These are phyloP conservation scores for Colletotrichum tropicicola DNA, from an alignment of 2,329 filamentous ascomycete species.

Conservation along the genomic window DNA sequence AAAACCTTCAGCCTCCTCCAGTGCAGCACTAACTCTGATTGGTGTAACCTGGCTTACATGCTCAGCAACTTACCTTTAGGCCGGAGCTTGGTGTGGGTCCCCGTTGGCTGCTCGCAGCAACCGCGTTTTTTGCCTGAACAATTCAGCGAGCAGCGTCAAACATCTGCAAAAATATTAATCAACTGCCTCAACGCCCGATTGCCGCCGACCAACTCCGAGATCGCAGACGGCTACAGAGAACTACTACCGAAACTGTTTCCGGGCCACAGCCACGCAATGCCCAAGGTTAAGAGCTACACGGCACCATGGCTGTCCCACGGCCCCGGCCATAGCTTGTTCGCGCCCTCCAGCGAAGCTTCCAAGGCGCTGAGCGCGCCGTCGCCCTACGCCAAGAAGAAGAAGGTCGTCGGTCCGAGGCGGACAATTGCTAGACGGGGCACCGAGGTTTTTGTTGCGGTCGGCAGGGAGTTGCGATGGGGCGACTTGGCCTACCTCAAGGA, in stretches of 20 bases:
- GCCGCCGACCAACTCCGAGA: not conserved
- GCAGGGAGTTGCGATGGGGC: slow-evolving; percentile 91
- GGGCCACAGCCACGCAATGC: slow-evolving; percentile 66
- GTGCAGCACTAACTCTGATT: not conserved
- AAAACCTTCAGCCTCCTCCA: no score
- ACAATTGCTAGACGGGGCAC: slow-evolving; percentile 85
- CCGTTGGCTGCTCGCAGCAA: slow-evolving; percentile 14
- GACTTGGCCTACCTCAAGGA: slow-evolving; percentile 85
- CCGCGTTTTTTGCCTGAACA: slow-evolving; percentile 19
- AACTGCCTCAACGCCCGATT: not conserved
- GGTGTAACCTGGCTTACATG: not conserved
- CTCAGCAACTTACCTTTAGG: not conserved
- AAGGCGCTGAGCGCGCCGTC: slow-evolving; percentile 38
- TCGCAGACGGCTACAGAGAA: not conserved
- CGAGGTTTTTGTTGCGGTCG: slow-evolving; percentile 88
- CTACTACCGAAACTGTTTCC: not conserved
- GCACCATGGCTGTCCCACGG: slow-evolving; percentile 86
- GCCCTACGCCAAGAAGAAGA: slow-evolving; percentile 53
- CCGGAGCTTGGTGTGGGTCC: slow-evolving; percentile 23
- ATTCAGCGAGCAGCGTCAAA: slow-evolving; percentile 1
- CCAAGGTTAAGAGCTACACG: slow-evolving; percentile 85
- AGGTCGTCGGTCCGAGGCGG: slow-evolving; percentile 59
- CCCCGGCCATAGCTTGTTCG: slow-evolving; percentile 83
- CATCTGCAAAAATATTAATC: not conserved
- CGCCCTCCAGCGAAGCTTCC: slow-evolving; percentile 50